phyloP scores from a whole-genome alignment of 768 basidiomycete genomes.

The Pholiota microspora region DNA sequence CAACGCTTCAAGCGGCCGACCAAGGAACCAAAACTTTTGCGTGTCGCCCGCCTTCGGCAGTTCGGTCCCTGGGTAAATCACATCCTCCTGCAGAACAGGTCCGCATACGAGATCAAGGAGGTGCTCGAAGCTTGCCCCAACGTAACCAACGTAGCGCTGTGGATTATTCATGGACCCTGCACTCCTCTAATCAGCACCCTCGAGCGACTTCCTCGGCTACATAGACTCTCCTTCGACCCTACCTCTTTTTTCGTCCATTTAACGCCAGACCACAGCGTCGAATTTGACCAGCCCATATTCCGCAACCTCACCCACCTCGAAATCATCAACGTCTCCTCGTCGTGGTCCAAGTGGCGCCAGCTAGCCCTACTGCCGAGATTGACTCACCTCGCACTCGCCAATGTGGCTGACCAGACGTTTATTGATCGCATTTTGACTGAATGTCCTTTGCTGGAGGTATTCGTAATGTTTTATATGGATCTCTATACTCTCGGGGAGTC shows the following conservation, averaged over 20 bases:
- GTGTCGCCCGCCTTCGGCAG: neutral
- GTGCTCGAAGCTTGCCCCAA: slow-evolving; percentile 5
- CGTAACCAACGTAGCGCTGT: slow-evolving; percentile 5
- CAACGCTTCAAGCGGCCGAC: neutral
- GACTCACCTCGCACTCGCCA: slow-evolving; percentile 18
- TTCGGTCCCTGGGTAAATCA: slow-evolving; percentile 6
- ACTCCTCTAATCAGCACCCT: neutral
- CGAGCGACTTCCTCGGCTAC: neutral
- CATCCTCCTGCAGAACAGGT: slow-evolving; percentile 3
- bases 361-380: slow-evolving; percentile 14
- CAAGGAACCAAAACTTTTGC: neutral
- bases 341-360: slow-evolving; percentile 16
- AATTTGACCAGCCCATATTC: slow-evolving; percentile 11
- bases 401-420: slow-evolving; percentile 9
- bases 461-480: slow-evolving; percentile 14
- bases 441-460: slow-evolving; percentile 11
- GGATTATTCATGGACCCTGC: neutral
- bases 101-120: slow-evolving; percentile 1
- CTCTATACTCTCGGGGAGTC: neutral
- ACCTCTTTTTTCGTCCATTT: neutral
- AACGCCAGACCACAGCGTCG: slow-evolving; percentile 1
- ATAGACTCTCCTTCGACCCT: slow-evolving; percentile 4
- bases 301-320: slow-evolving; percentile 18
- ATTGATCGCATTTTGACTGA: slow-evolving; percentile 12
- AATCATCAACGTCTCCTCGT: slow-evolving; percentile 16